A percentile compares a stretch with the other conserved stretches of the same genome.
These are phyloP conservation scores for Ophiosphaerella herpotricha DNA, from an alignment of 2,329 filamentous ascomycete species.

Conservation along the genomic window DNA sequence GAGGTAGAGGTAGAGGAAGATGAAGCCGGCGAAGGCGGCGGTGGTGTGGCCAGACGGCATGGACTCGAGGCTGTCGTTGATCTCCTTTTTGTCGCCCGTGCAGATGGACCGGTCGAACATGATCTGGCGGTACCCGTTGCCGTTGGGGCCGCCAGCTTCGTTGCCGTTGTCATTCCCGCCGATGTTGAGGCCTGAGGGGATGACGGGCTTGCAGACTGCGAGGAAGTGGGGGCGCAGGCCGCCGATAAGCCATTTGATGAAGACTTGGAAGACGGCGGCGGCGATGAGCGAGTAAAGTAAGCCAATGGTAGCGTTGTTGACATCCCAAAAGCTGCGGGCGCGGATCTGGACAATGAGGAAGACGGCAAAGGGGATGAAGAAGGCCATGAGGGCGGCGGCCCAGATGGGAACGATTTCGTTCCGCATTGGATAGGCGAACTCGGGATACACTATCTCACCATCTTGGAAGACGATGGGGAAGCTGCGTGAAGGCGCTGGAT, in stretches of 20 bases:
- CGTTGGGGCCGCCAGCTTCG: constrained; percentile 53
- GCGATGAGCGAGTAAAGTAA: constrained; percentile 71
- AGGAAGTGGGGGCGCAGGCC: constrained; percentile 69
- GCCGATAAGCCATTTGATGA: constrained; percentile 76
- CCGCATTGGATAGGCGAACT: constrained; percentile 73
- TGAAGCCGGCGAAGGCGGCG: constrained; percentile 72
- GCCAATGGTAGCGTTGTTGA: constrained; percentile 72
- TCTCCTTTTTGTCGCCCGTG: constrained; percentile 66
- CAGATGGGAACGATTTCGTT: constrained; percentile 70
- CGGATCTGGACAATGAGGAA: constrained; percentile 70
- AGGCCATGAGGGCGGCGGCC: constrained; percentile 68
- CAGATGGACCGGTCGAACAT: constrained; percentile 74
- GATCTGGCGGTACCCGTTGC: constrained; percentile 61
- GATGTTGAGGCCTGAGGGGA: constrained; percentile 46
- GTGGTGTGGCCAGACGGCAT: constrained; percentile 77
- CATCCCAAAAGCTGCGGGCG: constrained; percentile 56
- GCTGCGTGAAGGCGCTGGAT: constrained; percentile 69
- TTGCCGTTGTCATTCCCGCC: constrained; percentile 23
- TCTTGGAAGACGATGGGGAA: constrained; percentile 70
- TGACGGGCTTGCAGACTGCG: constrained; percentile 67
- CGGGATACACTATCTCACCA: constrained; percentile 68
- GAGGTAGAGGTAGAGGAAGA: constrained; percentile 73
- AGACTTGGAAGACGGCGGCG: constrained; percentile 76
- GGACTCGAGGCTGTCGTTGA: constrained; percentile 71
- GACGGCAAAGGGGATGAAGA: constrained; percentile 67